Evolutionary conservation across 2,329 filamentous ascomycete species (phyloP).

Genomic region (Alternaria ventricosa): DNA sequence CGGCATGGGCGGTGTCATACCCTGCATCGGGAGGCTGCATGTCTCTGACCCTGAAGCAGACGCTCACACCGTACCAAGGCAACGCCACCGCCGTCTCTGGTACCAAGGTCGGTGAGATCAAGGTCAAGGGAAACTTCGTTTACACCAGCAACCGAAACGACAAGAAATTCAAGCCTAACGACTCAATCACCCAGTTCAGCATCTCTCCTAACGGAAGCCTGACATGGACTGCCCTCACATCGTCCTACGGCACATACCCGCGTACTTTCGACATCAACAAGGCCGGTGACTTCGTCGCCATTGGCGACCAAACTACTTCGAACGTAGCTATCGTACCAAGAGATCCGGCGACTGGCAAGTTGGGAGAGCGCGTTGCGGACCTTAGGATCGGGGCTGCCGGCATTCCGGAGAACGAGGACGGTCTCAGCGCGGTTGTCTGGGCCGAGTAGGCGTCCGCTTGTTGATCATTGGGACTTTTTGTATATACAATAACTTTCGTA

Average conservation of each 20-base stretch:
- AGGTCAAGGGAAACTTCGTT: slow-evolving; percentile 42
- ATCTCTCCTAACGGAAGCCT: slow-evolving; percentile 38
- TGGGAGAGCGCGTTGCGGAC: slow-evolving; percentile 32
- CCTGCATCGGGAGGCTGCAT: slow-evolving; percentile 37
- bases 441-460: slow-evolving; percentile 28
- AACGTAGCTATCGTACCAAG: slow-evolving; percentile 43
- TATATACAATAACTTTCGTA: not conserved
- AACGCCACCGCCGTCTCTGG: slow-evolving; percentile 35
- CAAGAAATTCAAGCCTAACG: slow-evolving; percentile 42
- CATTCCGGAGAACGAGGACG: slow-evolving; percentile 40
- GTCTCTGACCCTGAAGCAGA: slow-evolving; percentile 38
- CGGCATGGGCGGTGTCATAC: slow-evolving; percentile 40
- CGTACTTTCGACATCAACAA: slow-evolving; percentile 47
- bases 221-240: slow-evolving; percentile 37
- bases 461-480: not conserved
- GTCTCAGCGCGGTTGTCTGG: slow-evolving; percentile 45
- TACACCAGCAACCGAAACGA: slow-evolving; percentile 48
- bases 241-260: slow-evolving; percentile 43
- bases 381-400: slow-evolving; percentile 36
- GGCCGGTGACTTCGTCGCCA: slow-evolving; percentile 38
- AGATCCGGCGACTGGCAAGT: slow-evolving; percentile 34
- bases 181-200: slow-evolving; percentile 44
- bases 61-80: slow-evolving; percentile 41
- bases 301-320: slow-evolving; percentile 41
- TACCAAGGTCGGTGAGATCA: slow-evolving; percentile 44